These are phyloP conservation scores for Russula emetica DNA, from an alignment of 768 basidiomycete genomes.

Conservation along the genomic window DNA sequence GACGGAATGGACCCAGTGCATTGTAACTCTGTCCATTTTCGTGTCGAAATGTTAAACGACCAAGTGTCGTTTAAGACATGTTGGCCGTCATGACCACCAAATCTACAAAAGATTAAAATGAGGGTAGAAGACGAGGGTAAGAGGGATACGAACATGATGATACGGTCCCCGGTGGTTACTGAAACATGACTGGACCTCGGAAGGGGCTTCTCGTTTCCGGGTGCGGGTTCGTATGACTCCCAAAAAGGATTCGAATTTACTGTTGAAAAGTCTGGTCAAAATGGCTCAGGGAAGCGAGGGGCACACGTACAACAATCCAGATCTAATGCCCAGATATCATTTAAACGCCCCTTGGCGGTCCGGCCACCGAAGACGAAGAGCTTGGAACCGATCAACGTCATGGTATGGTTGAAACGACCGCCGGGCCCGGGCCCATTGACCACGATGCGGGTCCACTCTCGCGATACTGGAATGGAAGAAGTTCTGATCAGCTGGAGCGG, in stretches of 20 bases:
- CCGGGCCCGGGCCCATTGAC: conserved; percentile 73
- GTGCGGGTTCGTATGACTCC: conserved; percentile 67
- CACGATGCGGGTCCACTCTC: conserved; percentile 90
- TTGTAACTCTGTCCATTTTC: conserved; percentile 83
- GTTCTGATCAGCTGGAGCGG: too few relatives aligned
- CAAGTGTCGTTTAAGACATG: conserved; percentile 99
- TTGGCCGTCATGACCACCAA: conserved; percentile 96
- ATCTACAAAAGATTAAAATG: too few relatives aligned
- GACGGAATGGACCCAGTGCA: conserved; percentile 98
- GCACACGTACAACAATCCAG: conserved; percentile 78
- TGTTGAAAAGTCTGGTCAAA: conserved; percentile 32
- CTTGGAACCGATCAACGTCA: conserved; percentile 84
- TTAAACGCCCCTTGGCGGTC: conserved; percentile 87
- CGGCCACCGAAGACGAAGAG: conserved; percentile 97
- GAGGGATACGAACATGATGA: too few relatives aligned
- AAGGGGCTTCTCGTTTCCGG: conserved; percentile 60
- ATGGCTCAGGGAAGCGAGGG: conserved; percentile 25
- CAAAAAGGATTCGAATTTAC: conserved; percentile 79
- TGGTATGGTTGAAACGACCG: conserved; percentile 93
- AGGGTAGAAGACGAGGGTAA: too few relatives aligned
- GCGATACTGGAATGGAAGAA: conserved; percentile 53
- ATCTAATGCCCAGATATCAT: conserved; percentile 95
- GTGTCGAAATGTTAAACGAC: conserved; percentile 79
- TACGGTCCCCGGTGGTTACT: too few relatives aligned
- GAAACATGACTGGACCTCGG: conserved; percentile 83